phyloP scores from a whole-genome alignment of 768 basidiomycete species.

The Mrakia frigida region DNA sequence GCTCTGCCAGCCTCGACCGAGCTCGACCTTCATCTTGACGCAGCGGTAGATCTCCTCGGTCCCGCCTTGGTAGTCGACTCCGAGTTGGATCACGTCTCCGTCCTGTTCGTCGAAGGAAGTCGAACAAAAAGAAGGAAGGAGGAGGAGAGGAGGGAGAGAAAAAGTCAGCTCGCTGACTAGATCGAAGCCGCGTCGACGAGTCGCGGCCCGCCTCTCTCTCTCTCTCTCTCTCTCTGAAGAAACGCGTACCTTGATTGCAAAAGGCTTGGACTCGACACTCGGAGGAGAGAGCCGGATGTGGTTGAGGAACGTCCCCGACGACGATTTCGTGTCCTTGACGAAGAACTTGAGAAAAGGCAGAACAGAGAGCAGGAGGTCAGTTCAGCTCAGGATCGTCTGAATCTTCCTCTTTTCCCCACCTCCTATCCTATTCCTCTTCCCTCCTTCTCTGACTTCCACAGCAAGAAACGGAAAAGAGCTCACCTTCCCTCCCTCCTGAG shows the following conservation, averaged over 20 bases:
- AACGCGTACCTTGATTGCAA: slow-evolving; percentile 54
- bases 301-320: slow-evolving; percentile 90
- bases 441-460: too few relatives aligned
- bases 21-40: slow-evolving; percentile 89
- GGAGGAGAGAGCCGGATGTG: slow-evolving; percentile 83
- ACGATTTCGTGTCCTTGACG: slow-evolving; percentile 83
- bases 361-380: slow-evolving; percentile 7
- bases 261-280: slow-evolving; percentile 70
- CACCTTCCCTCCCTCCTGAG: slow-evolving; percentile 48
- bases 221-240: too few relatives aligned
- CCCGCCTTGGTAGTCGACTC: slow-evolving; percentile 87
- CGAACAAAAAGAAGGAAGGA: too few relatives aligned
- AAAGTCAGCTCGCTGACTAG: background rate
- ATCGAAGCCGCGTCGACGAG: background rate
- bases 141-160: slow-evolving; percentile 1
- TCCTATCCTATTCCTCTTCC: too few relatives aligned
- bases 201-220: background rate
- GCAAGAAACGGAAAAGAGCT: slow-evolving; percentile 15
- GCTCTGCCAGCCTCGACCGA: slow-evolving; percentile 85
- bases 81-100: slow-evolving; percentile 88
- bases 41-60: slow-evolving; percentile 95
- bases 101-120: slow-evolving; percentile 53
- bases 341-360: slow-evolving; percentile 56
- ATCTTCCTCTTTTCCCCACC: too few relatives aligned
- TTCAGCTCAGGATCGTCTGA: background rate